Conservation (phyloP, 2,329 filamentous ascomycete species). For the Blastomyces emzantsi region DNA sequence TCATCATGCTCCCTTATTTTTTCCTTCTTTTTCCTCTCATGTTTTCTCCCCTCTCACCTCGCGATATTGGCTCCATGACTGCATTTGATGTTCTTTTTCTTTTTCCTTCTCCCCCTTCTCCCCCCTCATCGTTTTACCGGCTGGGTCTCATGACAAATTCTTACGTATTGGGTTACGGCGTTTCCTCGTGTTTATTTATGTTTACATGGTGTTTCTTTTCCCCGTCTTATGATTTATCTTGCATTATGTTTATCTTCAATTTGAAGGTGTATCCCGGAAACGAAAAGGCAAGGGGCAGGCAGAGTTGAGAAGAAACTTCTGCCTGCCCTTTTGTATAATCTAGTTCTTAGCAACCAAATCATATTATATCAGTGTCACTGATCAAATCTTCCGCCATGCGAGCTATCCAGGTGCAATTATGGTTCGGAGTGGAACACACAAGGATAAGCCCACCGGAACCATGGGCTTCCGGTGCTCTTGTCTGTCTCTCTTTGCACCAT, state of each 20-base stretch:
- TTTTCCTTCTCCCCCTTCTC: too few species aligned
- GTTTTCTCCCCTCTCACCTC: neutral
- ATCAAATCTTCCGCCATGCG: neutral
- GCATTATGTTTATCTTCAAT: neutral
- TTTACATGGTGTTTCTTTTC: neutral
- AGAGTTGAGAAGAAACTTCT: neutral
- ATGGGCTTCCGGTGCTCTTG: neutral
- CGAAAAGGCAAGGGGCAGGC: neutral
- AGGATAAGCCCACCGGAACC: neutral
- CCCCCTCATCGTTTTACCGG: neutral
- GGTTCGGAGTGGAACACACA: neutral
- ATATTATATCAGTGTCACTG: neutral
- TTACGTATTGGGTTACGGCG: constrained; percentile 6
- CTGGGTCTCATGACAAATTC: constrained; percentile 5
- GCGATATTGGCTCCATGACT: neutral
- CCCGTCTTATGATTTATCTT: neutral
- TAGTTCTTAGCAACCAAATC: constrained; percentile 1
- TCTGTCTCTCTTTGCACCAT: neutral
- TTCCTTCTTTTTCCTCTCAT: neutral
- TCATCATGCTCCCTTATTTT: neutral
- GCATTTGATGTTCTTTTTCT: constrained; percentile 4
- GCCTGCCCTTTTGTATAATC: neutral
- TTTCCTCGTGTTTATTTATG: neutral
- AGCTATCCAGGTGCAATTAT: neutral
- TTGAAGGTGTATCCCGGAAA: neutral